Base-by-base conservation (phyloP, 2,329 filamentous ascomycete genomes). In the Diaporthe sp. region DNA sequence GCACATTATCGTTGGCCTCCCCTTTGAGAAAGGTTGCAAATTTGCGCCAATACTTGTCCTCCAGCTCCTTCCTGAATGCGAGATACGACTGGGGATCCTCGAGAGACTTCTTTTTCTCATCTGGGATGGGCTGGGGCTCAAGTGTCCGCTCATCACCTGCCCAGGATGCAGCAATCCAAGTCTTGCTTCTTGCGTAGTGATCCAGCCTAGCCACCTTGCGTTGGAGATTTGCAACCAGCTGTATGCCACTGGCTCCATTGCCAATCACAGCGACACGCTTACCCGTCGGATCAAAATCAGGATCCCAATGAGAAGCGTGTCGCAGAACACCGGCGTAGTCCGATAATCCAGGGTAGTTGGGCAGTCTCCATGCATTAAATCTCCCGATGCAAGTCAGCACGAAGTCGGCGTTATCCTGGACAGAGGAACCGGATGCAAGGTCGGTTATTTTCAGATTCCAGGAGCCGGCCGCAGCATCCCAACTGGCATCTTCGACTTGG, bases 151-250 rank as follows among this genome's bases (percentile, higher is more conserved):
- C 84, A 75, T 89, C 84, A 47, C 89, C 86, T 0, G 89, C 89
- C 82, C 91, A 93, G 0, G 90, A 90, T 2, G 90, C 87, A 0
- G 92, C 90, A 39, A 94, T 90, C 93, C 93, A 94, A 0, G 92
- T 94, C 44, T 86, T 88, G 78, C 89, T 92, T 13, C 92, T 86
- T 1, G 88, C 91, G 77, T 93, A 94, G 81, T 93, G 91, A 77
- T 94, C 91, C 0, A 94, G 84, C 2, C 86, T 88, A 1, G 78
- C 79, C 1, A 88, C 88, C 0, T 79, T 80, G 39, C 85, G 85
- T 73, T 91, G 89, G 1, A 92, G 78, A 60, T 89, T 89, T 0
- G 90, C 83, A 0, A 89, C 86, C 1, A 90, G 82, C 76, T 93
- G 91, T 37, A 92, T 88, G 0, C 90, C 91, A 8, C 88, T 90